Conservation (phyloP, 257 asterid genomes). For the Solanum sitiens region DNA sequence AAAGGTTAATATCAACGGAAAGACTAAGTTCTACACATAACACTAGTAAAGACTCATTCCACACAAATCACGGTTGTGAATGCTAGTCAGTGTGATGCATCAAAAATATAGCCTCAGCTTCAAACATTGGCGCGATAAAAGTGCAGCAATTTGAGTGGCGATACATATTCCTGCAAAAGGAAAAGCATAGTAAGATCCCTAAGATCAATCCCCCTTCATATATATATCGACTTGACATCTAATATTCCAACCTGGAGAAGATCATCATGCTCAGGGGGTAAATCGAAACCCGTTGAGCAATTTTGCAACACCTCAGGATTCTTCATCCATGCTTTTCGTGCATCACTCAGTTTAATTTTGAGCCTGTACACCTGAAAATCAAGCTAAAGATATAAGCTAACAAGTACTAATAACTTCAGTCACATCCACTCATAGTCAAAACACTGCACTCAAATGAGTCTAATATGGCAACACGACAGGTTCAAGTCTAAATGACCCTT, state of each 20-base stretch:
- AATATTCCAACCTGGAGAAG: conserved; percentile 24
- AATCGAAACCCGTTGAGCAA: conserved; percentile 70
- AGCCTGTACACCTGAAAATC: conserved; percentile 49
- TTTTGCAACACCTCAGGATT: conserved; percentile 63
- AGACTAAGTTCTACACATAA: conserved; percentile 6
- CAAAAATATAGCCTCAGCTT: conserved; percentile 4
- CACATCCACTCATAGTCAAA: background rate
- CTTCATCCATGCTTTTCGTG: conserved; percentile 76
- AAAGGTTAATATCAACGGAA: background rate
- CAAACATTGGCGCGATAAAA: conserved; percentile 51
- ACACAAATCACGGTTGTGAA: conserved; percentile 4
- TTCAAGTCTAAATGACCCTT: background rate
- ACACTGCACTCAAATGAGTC: background rate
- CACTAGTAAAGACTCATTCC: background rate
- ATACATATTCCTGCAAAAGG: conserved; percentile 41
- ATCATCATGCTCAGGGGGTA: conserved; percentile 40
- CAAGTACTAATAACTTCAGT: background rate
- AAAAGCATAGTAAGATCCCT: background rate
- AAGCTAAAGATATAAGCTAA: background rate
- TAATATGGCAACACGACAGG: background rate
- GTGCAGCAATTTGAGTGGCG: conserved; percentile 48
- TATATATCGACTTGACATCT: background rate
- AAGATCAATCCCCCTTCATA: background rate
- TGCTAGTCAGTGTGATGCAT: background rate
- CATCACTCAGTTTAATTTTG: conserved; percentile 71